Evolutionary conservation across 2,329 filamentous ascomycete genomes (phyloP).

Genomic region (Fusarium humuli): DNA sequence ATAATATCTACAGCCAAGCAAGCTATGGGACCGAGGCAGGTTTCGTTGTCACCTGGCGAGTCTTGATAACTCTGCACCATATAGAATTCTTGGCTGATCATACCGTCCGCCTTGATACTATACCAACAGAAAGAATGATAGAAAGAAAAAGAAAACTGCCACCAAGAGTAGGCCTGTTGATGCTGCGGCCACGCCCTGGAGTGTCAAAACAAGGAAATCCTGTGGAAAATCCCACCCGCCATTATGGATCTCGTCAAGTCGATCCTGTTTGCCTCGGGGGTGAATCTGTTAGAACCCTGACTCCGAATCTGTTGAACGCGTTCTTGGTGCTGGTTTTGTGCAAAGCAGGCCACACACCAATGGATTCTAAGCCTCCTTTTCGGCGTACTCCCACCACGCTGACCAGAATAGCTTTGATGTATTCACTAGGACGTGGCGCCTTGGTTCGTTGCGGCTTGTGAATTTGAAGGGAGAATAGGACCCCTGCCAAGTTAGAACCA

Average conservation of each 20-base stretch:
- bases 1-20: constrained; percentile 44
- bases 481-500: constrained; percentile 26
- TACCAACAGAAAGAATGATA: constrained; percentile 15
- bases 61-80: constrained; percentile 8
- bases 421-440: neutral
- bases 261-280: neutral
- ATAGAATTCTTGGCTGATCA: constrained; percentile 4
- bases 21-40: constrained; percentile 22
- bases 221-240: constrained; percentile 27
- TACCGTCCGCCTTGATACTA: constrained; percentile 5
- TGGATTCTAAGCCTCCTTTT: constrained; percentile 13
- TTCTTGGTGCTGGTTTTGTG: constrained; percentile 17
- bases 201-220: constrained; percentile 28
- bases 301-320: constrained; percentile 19
- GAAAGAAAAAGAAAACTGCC: constrained; percentile 14
- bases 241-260: constrained; percentile 28
- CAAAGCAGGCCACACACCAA: constrained; percentile 6
- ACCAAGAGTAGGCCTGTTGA: constrained; percentile 11
- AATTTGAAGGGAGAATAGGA: constrained; percentile 13
- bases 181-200: constrained; percentile 14
- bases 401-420: constrained; percentile 5
- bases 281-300: neutral
- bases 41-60: constrained; percentile 1
- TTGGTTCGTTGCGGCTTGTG: constrained; percentile 25
- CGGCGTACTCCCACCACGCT: constrained; percentile 7